Evolutionary conservation across 306 rosid species (phyloP).

Genomic region (Cucurbita maxima): DNA sequence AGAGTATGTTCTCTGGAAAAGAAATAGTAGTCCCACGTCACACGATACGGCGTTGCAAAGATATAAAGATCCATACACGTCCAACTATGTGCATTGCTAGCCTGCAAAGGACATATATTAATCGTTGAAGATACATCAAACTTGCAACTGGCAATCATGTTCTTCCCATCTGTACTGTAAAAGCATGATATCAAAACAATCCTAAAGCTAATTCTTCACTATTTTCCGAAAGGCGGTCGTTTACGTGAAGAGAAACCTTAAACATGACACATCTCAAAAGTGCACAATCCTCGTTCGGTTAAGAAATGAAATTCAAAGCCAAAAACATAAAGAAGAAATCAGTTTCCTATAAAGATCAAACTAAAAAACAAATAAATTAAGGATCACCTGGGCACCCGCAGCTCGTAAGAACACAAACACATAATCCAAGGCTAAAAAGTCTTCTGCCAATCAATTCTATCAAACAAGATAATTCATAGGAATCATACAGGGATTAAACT

Average conservation of each 20-base stretch:
- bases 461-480: background rate
- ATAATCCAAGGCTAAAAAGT: background rate
- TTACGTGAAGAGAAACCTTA: background rate
- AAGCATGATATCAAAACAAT: background rate
- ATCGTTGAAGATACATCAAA: background rate
- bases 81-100: constrained; percentile 79
- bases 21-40: constrained; percentile 91
- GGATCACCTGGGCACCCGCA: background rate
- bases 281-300: background rate
- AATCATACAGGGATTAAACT: background rate
- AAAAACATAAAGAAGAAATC: background rate
- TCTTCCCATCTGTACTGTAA: background rate
- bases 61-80: constrained; percentile 80
- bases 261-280: background rate
- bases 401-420: background rate
- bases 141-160: background rate
- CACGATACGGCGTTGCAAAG: constrained; percentile 91
- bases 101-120: constrained; percentile 30
- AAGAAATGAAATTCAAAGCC: background rate
- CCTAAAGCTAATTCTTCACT: background rate
- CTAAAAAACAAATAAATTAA: background rate
- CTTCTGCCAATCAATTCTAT: background rate
- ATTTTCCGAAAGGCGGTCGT: background rate
- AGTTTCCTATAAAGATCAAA: background rate
- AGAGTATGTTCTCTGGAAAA: constrained; percentile 82